Conservation (phyloP, 371 early-diverging fungal species). For the Mortierella sp. region DNA sequence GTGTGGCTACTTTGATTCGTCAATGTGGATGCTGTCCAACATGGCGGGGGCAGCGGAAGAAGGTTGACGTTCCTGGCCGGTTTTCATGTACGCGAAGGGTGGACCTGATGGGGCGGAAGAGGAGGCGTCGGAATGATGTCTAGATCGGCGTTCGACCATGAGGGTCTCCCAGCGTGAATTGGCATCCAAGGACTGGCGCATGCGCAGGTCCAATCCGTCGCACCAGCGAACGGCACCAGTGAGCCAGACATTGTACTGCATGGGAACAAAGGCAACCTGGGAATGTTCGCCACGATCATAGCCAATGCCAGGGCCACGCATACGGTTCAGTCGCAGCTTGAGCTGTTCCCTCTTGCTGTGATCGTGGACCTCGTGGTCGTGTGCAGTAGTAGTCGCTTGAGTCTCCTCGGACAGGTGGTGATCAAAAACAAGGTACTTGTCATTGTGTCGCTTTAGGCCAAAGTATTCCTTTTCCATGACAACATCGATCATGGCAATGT, state of each 20-base stretch:
- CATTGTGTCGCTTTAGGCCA: constrained; percentile 34
- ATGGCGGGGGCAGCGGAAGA: constrained; percentile 12
- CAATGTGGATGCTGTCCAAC: constrained; percentile 30
- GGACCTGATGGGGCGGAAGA: no score
- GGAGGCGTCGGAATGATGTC: no score
- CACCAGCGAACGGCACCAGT: constrained; percentile 52
- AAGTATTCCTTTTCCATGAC: constrained; percentile 57
- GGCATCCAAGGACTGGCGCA: constrained; percentile 13
- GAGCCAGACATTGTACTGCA: constrained; percentile 54
- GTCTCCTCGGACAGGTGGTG: constrained; percentile 5
- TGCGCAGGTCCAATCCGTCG: constrained; percentile 54
- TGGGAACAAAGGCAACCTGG: constrained; percentile 53
- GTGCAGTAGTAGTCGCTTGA: no score
- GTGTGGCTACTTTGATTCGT: constrained; percentile 16
- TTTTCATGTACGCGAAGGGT: constrained; percentile 1
- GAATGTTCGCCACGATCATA: constrained; percentile 43
- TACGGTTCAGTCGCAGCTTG: constrained; percentile 34
- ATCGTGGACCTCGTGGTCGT: constrained; percentile 2
- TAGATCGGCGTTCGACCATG: constrained; percentile 15
- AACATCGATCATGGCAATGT: constrained; percentile 51
- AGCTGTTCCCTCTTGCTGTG: constrained; percentile 34
- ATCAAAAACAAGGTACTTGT: constrained; percentile 35
- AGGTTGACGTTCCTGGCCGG: constrained; percentile 22
- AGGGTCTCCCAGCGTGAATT: constrained; percentile 21
- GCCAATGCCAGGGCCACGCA: constrained; percentile 51